A percentile compares a stretch with the other conserved stretches of the same genome.
These are phyloP conservation scores for Phytopythium helicoides DNA, from an alignment of 352 stramenopile species.

Conservation along the genomic window DNA sequence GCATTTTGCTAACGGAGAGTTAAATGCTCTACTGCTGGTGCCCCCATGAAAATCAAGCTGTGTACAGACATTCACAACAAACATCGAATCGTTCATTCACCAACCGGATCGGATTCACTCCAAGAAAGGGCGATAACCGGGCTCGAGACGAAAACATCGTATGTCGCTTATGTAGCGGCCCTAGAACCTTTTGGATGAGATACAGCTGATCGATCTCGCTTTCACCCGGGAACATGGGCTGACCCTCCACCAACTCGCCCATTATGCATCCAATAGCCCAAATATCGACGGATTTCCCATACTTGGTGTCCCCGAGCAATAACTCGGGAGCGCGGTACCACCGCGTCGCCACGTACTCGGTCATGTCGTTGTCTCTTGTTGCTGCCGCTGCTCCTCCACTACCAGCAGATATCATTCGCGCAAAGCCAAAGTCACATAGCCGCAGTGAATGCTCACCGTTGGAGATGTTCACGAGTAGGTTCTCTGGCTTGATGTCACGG, in stretches of 20 bases:
- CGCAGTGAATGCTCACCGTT: slow-evolving; percentile 95
- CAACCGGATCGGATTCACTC: too few species aligned
- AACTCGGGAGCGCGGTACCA: slow-evolving; percentile 99
- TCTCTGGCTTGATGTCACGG: slow-evolving; percentile 99
- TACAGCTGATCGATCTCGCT: slow-evolving; percentile 99
- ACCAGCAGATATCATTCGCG: slow-evolving; percentile 56
- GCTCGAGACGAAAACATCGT: slow-evolving; percentile 92
- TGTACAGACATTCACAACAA: too few species aligned
- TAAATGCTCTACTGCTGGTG: too few species aligned
- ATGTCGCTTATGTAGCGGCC: slow-evolving; percentile 92
- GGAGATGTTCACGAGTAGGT: slow-evolving; percentile 96
- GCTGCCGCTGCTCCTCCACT: not conserved
- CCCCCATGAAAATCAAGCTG: too few species aligned
- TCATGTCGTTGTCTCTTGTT: slow-evolving; percentile 91
- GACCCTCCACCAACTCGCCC: slow-evolving; percentile 95
- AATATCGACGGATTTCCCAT: slow-evolving; percentile 95
- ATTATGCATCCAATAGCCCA: slow-evolving; percentile 98
- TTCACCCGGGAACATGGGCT: slow-evolving; percentile 98
- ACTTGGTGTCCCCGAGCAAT: slow-evolving; percentile 98
- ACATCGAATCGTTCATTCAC: too few species aligned
- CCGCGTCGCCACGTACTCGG: slow-evolving; percentile 98
- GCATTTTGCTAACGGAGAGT: too few species aligned
- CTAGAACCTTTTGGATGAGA: slow-evolving; percentile 98
- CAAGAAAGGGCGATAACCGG: too few species aligned
- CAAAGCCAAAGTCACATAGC: slow-evolving; percentile 98